A percentile compares a stretch with the other conserved stretches of the same genome.
These are phyloP conservation scores for Xerocomellus amylosporus DNA, from an alignment of 768 basidiomycete genomes.

Conservation along the genomic window DNA sequence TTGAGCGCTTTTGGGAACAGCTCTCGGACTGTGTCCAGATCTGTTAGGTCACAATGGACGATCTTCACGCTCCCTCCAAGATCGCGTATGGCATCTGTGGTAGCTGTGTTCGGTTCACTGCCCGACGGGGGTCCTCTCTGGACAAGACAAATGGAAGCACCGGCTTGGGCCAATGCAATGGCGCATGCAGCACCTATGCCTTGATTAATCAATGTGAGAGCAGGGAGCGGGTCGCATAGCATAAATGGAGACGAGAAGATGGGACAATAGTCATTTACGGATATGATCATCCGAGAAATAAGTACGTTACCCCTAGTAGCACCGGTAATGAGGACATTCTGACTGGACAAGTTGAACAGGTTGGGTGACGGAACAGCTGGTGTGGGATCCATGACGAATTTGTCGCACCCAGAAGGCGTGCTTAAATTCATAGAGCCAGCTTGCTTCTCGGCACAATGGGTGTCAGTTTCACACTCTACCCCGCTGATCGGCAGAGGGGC, in stretches of 20 bases:
- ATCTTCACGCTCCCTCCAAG: constrained; percentile 38
- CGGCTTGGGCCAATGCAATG: constrained; percentile 52
- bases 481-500: constrained; percentile 32
- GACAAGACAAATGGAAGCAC: constrained; percentile 48
- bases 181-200: constrained; percentile 58
- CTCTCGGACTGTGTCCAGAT: constrained; percentile 46
- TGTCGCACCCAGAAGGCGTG: constrained; percentile 8
- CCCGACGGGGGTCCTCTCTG: constrained; percentile 42
- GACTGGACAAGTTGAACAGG: constrained; percentile 66
- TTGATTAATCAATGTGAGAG: constrained; percentile 23
- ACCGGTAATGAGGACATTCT: constrained; percentile 77
- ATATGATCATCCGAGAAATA: constrained; percentile 10
- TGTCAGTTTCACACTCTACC: constrained; percentile 21
- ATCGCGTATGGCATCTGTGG: constrained; percentile 36
- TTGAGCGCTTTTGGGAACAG: constrained; percentile 50
- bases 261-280: constrained; percentile 15
- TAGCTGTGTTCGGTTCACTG: constrained; percentile 34
- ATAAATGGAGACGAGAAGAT: constrained; percentile 10
- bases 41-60: constrained; percentile 56
- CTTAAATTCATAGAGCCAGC: constrained; percentile 21
- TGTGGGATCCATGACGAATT: constrained; percentile 48
- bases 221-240: constrained; percentile 8
- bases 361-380: constrained; percentile 47
- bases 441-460: neutral
- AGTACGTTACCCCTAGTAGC: constrained; percentile 63